phyloP scores from a whole-genome alignment of 2,329 filamentous ascomycete genomes.

The Penicillium rolfsii region DNA sequence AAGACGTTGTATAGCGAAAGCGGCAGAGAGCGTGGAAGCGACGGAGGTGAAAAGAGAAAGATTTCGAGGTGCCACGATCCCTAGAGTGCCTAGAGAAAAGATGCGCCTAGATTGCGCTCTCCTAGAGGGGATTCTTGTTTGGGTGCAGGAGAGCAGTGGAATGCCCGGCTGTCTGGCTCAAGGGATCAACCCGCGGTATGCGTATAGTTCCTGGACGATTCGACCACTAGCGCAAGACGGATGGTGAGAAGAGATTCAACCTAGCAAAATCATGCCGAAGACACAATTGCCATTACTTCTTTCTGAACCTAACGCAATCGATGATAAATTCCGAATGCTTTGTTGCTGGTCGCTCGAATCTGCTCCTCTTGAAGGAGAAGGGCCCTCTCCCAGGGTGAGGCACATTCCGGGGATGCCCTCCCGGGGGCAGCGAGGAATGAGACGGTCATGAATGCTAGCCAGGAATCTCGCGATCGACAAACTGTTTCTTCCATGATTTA shows the following conservation, averaged over 20 bases:
- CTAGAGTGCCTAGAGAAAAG: constrained; percentile 24
- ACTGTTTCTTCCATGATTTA: background rate
- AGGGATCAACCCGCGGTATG: constrained; percentile 32
- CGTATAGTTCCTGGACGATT: constrained; percentile 7
- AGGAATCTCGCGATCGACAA: constrained; percentile 26
- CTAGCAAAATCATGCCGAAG: background rate
- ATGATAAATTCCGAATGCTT: background rate
- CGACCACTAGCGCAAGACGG: background rate
- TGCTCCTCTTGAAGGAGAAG: background rate
- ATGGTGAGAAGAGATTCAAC: background rate
- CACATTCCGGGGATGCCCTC: constrained; percentile 23
- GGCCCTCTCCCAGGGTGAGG: constrained; percentile 12
- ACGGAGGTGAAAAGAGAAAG: constrained; percentile 18
- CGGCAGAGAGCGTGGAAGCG: constrained; percentile 19
- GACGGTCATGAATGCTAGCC: constrained; percentile 25
- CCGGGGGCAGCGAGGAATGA: constrained; percentile 29
- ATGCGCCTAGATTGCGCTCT: constrained; percentile 27
- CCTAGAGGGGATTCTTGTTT: constrained; percentile 28
- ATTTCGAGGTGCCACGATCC: constrained; percentile 7
- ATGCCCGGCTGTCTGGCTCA: constrained; percentile 23
- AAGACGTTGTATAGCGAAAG: constrained; percentile 10
- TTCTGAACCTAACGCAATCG: background rate
- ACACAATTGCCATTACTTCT: background rate
- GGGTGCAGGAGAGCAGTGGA: constrained; percentile 25
- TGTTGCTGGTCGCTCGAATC: background rate